These are phyloP conservation scores for Flaveria trinervia DNA, from an alignment of 129 eudicot species.

Conservation along the genomic window DNA sequence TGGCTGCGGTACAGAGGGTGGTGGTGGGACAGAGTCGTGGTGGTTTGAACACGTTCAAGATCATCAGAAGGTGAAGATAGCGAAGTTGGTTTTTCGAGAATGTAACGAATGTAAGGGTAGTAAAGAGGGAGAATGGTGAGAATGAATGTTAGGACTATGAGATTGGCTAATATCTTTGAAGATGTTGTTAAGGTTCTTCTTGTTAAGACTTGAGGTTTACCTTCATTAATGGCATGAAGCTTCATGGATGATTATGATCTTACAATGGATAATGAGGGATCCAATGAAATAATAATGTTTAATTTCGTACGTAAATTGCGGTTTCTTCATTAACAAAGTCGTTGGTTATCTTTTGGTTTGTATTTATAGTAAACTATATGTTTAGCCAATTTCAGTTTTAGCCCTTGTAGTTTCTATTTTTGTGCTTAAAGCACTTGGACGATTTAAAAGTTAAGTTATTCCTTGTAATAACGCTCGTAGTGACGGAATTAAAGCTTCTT, in stretches of 20 bases:
- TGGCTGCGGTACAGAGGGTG: constrained; percentile 43
- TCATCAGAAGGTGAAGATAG: constrained; percentile 15
- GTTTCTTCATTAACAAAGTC: constrained; percentile 42
- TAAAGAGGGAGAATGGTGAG: constrained; percentile 47
- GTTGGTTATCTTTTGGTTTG: constrained; percentile 45
- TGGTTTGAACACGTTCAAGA: constrained; percentile 25
- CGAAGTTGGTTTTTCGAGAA: constrained; percentile 21
- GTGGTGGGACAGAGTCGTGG: constrained; percentile 26
- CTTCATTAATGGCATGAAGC: constrained; percentile 52
- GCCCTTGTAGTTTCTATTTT: constrained; percentile 14
- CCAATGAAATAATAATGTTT: not conserved
- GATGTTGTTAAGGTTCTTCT: constrained; percentile 46
- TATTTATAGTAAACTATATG: constrained; percentile 31
- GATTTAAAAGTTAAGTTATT: too few relatives aligned
- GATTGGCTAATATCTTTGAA: constrained; percentile 39
- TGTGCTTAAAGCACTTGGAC: too few relatives aligned
- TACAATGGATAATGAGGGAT: constrained; percentile 9
- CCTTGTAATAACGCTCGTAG: too few relatives aligned
- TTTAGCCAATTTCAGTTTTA: not conserved
- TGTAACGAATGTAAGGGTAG: constrained; percentile 46
- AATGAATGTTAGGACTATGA: constrained; percentile 40
- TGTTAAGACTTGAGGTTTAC: constrained; percentile 42
- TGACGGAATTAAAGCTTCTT: too few relatives aligned
- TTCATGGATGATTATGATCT: constrained; percentile 43
- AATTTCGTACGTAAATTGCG: constrained; percentile 42